Base-by-base conservation (phyloP, 1,284 basidiomycete species). In the Microbotryum intermedium region DNA sequence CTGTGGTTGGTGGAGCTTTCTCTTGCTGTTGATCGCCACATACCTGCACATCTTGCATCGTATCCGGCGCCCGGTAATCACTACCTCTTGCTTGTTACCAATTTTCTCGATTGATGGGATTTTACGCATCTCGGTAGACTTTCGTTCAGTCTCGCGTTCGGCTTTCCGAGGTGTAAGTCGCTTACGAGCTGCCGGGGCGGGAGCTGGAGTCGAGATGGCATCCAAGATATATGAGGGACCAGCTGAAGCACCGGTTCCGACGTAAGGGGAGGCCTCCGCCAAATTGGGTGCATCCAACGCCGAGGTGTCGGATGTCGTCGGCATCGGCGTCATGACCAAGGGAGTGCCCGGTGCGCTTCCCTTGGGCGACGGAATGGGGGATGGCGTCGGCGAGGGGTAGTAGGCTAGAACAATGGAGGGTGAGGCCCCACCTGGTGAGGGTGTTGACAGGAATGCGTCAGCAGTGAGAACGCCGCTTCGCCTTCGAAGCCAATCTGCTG, bases 31-130 rank as follows among this genome's bases (percentile, higher is more conserved):
- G 16, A 45, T 56, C 21, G 25, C 21, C 47, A 67, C 78, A 52
- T 58, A 85, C 85, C 89, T 80, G 78, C 91, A 94, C 84, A 88
- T 90, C 74, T 88, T 92, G 77, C 91, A 95, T 64, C 91, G 79
- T 65, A 95, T 88, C 55, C 77, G 75, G 29, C 76, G 71, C 4
- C 73, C 69, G 8, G 52, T 58, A 11, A 65, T 55, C 16, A 56
- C 57, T 10, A 64, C 63, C 34, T 68, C 45, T 11, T 48, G 61
- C 57, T 64, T 60, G 25, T 48, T 53, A 1, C 64, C 67, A 29
- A 65, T 61, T 59, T 68, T 67, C 28, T 60, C 62, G 18, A 70
- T 50, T 43, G 28, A 21, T 6, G 34, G 34, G 11, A 39, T 39
- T 39, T 39, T 39, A 39, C 34, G 16, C 13, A 39, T 39, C 34